Evolutionary conservation across 441 rosid genomes (phyloP).

Genomic region (Adansonia madagascariensis): DNA sequence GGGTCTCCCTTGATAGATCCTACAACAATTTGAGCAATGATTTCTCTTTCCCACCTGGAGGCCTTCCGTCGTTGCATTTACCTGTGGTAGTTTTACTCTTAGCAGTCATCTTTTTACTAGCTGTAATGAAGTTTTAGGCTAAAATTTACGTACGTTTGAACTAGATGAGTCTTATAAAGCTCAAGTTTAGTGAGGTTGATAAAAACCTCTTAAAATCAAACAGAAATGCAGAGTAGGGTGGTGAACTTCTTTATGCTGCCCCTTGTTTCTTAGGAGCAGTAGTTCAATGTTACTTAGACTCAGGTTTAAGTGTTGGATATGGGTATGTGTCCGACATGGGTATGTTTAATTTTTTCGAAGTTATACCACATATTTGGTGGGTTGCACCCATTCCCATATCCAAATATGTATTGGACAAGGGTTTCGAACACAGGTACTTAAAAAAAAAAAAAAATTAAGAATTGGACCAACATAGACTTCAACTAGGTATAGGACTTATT

Average conservation of each 20-base stretch:
- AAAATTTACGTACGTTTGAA: background rate
- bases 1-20: constrained; percentile 56
- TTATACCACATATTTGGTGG: too few species aligned
- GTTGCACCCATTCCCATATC: too few species aligned
- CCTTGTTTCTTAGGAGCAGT: background rate
- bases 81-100: constrained; percentile 84
- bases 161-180: background rate
- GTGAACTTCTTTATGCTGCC: constrained; percentile 14
- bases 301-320: too few species aligned
- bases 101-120: constrained; percentile 20
- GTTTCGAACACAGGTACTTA: too few species aligned
- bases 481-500: constrained; percentile 12
- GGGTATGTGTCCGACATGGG: too few species aligned
- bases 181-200: background rate
- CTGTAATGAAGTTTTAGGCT: constrained; percentile 17
- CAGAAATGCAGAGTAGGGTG: background rate
- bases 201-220: background rate
- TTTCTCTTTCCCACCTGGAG: constrained; percentile 65
- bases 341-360: too few species aligned
- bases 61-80: constrained; percentile 74
- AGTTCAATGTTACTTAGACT: too few species aligned
- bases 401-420: too few species aligned
- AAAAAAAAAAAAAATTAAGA: too few species aligned
- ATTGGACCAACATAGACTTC: background rate
- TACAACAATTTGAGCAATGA: constrained; percentile 51